phyloP scores from a whole-genome alignment of 257 asterid genomes.

The Nicotiana tabacum region DNA sequence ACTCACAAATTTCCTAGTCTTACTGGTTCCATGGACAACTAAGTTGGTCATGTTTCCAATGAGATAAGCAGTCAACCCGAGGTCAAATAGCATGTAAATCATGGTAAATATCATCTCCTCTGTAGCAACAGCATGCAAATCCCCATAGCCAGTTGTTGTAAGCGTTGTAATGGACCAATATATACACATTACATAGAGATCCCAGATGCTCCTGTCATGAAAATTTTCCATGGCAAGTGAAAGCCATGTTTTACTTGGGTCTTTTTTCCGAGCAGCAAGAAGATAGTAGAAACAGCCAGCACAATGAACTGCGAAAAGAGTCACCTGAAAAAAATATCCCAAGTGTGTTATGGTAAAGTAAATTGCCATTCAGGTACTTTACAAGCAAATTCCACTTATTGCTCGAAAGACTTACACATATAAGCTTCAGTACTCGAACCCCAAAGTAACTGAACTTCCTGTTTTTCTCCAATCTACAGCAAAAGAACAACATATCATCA shows the following conservation, averaged over 20 bases:
- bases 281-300: conserved; percentile 59
- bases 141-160: conserved; percentile 75
- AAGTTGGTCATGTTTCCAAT: conserved; percentile 88
- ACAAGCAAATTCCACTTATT: background rate
- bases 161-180: conserved; percentile 72
- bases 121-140: conserved; percentile 56
- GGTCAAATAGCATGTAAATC: conserved; percentile 57
- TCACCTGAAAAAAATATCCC: conserved; percentile 39
- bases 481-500: background rate
- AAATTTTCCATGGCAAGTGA: conserved; percentile 23
- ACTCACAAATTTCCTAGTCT: conserved; percentile 75
- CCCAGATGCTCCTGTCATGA: conserved; percentile 23
- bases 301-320: conserved; percentile 61
- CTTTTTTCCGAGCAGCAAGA: conserved; percentile 37
- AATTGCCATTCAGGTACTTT: background rate
- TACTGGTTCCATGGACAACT: conserved; percentile 73
- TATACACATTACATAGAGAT: conserved; percentile 41
- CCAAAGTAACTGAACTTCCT: conserved; percentile 50
- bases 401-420: conserved; percentile 44
- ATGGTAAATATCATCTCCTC: conserved; percentile 54
- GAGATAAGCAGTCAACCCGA: conserved; percentile 65
- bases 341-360: conserved; percentile 10
- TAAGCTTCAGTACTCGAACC: conserved; percentile 60
- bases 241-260: conserved; percentile 57
- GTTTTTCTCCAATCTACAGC: conserved; percentile 65